phyloP scores from a whole-genome alignment of 441 rosid genomes.

The Mallotus repandus region DNA sequence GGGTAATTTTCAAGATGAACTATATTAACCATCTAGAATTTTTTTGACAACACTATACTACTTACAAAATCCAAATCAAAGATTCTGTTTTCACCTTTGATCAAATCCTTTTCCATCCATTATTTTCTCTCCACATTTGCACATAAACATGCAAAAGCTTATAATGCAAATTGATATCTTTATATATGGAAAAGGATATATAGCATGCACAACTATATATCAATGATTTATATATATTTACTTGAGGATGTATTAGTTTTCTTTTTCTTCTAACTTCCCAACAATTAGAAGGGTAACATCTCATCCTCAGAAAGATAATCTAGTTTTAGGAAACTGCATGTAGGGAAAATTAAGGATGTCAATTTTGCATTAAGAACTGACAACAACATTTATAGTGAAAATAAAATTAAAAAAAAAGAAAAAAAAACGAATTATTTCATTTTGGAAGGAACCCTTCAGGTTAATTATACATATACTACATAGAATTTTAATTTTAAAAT shows the following conservation, averaged over 20 bases:
- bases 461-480: no score
- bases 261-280: background rate
- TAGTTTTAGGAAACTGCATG: conserved; percentile 3
- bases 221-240: background rate
- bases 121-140: background rate
- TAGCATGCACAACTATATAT: background rate
- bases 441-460: background rate
- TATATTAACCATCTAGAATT: background rate
- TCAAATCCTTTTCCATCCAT: conserved; percentile 9
- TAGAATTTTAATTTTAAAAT: no score
- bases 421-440: no score
- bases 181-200: background rate
- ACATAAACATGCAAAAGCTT: background rate
- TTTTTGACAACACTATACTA: background rate
- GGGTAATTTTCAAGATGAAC: no score
- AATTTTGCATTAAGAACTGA: background rate
- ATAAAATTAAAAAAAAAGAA: no score
- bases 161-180: background rate
- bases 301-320: background rate
- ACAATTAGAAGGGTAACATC: background rate
- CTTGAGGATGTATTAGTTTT: background rate
- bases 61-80: background rate
- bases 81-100: background rate
- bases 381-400: background rate
- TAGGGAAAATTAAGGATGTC: background rate